Evolutionary conservation across 2,329 filamentous ascomycete species (phyloP), one percentile per base, ranked within the genome.

Genomic region (Niveomyces coronatus): DNA sequence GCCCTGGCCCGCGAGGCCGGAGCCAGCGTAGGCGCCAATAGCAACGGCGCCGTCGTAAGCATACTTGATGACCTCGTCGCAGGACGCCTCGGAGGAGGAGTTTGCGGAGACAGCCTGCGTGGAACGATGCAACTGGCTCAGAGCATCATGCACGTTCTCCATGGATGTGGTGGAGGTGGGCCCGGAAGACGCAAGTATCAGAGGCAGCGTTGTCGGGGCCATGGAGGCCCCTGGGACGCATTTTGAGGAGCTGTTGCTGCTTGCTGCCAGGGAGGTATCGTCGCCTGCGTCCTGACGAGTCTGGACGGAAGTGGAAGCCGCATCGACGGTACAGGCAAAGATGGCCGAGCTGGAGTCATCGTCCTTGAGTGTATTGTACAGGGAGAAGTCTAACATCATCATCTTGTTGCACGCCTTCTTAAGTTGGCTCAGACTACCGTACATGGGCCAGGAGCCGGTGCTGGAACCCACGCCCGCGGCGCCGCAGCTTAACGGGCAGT

Each of bases 21-120:
- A 49, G 43, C 60, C 58, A n/a, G 62, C 52, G 39, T 62, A 62
- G 30, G 62, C 24, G 31, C 60, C 57, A 16, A 57, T 39, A 10
- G 51, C 50, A 26, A 50, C 50, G 28, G 48, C 47, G 3, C 48
- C 52, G 32, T 47, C 52, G 41, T 48, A 51, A 6, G 47, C 54
- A 44, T 51, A 61, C 16, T 61, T 39, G 19, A 57, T 50, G 7
- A 53, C 43, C 15, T 36, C 31, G 20, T 49, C 45, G 3, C 32
- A 34, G 1, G 14, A 14, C 6, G 32, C 9, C n/a, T 34, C 20
- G 14, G 23, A 16, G 14, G 32, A 26, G 32, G 20, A 17, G 20
- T 24, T 17, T 9, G 26, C 23, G 5, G 9, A 14, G 13, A n/a
- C 26, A n/a, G n/a, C n/a, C n/a, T n/a, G n/a, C n/a, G n/a, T n/a